phyloP scores from a whole-genome alignment of 1,139 yeast species.

The Trichomonascaceae sp. region DNA sequence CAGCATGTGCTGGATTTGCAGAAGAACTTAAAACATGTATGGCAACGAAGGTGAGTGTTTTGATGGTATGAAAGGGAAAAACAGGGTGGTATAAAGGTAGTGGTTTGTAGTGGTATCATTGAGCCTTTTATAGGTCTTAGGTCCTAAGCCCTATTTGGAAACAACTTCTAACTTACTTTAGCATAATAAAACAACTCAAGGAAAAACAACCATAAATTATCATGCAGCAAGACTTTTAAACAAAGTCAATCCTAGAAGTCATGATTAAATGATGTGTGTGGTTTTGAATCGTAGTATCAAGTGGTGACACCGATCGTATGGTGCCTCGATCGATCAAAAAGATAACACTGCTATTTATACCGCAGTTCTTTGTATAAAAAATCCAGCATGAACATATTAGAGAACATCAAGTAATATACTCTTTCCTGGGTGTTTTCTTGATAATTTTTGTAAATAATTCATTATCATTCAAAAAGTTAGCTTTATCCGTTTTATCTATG shows the following conservation, averaged over 20 bases:
- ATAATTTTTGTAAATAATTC: too few relatives aligned
- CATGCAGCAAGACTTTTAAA: constrained; percentile 80
- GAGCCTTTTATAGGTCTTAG: neutral
- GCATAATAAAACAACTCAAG: constrained; percentile 32
- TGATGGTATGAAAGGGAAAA: neutral
- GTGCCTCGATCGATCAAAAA: neutral
- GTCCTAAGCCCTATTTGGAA: neutral
- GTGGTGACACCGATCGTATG: neutral
- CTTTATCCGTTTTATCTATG: too few relatives aligned
- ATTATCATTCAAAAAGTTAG: too few relatives aligned
- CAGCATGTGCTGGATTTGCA: constrained; percentile 59
- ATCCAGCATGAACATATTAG: too few relatives aligned
- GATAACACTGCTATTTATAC: too few relatives aligned
- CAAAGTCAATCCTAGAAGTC: constrained; percentile 68
- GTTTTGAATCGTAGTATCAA: neutral
- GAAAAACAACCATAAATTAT: constrained; percentile 58
- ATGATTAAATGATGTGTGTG: constrained; percentile 41
- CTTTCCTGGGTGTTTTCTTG: too few relatives aligned
- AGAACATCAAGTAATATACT: too few relatives aligned
- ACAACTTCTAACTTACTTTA: constrained; percentile 2
- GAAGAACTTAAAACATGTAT: constrained; percentile 50
- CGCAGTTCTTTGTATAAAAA: too few relatives aligned
- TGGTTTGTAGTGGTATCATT: constrained; percentile 10
- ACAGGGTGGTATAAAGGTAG: neutral
- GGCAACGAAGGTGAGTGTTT: constrained; percentile 33